Percentiles rank a stretch among this genome's conserved stretches.
Evolutionary conservation across 805 yeast species (phyloP).

Genomic region (Monosporozyma yasuniensis): DNA sequence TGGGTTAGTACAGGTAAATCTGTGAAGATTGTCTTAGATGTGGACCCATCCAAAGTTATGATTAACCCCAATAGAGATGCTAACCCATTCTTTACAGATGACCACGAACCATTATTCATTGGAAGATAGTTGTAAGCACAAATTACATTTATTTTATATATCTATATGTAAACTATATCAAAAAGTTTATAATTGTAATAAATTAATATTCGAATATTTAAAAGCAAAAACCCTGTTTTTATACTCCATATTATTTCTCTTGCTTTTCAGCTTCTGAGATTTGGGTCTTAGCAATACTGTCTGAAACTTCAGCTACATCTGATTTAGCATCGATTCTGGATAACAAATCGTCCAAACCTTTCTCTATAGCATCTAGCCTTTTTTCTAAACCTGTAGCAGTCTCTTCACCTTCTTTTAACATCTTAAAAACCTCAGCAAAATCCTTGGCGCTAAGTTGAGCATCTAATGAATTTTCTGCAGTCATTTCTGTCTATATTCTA

Average conservation of each 20-base stretch:
- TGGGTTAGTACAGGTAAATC: constrained; percentile 78
- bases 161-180: not conserved
- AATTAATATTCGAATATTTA: not conserved
- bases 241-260: not conserved
- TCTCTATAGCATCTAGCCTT: constrained; percentile 48
- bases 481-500: not conserved
- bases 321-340: constrained; percentile 1
- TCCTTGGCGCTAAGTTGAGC: constrained; percentile 58
- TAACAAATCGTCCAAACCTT: constrained; percentile 35
- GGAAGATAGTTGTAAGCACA: constrained; percentile 1
- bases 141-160: not conserved
- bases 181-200: not conserved
- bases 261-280: not conserved
- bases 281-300: not conserved
- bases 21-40: constrained; percentile 53
- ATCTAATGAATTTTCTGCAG: not conserved
- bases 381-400: constrained; percentile 43
- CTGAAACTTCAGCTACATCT: not conserved
- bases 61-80: constrained; percentile 61
- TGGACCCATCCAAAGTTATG: constrained; percentile 33
- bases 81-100: constrained; percentile 60
- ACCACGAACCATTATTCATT: constrained; percentile 36
- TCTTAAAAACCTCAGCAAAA: constrained; percentile 45
- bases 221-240: not conserved
- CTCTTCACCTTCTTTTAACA: constrained; percentile 58